Evolutionary conservation across 176 grass and related monocot species (phyloP), one percentile per base, ranked within the genome.

Genomic region (Zizania latifolia): DNA sequence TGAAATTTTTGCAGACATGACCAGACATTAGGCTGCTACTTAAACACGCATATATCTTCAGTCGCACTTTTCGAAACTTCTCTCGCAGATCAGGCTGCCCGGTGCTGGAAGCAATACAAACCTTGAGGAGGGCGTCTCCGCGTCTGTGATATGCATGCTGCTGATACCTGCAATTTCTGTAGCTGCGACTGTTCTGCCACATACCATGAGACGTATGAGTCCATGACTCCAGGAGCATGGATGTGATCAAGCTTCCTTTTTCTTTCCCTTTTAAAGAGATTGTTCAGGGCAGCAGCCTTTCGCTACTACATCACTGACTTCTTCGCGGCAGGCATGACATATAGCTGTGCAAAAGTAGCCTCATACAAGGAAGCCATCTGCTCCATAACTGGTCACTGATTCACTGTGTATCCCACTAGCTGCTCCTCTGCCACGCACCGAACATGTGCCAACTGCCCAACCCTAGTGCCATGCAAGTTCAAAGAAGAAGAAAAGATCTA

Each of bases 311-410:
- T 4, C 71, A 74, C 44, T 65, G 60, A 10, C 22, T 4, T 28
- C 43, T 53, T 23, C 34, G 44, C 61, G n/a, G 61, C n/a, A 78
- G 75, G 26, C 61, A 53, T 78, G 61, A 55, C 75, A 78, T 40
- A 65, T 66, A 24, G 50, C 36, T 54, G 76, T 65, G 62, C 46
- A 54, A 68, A 78, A 78, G 75, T 78, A 78, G 62, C 4, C 62
- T 68, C 33, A 22, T 67, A 68, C 63, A 57, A 78, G 63, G 76
- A 68, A 31, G 62, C 74, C 58, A 6, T 26, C 74, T 62, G 39
- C 48, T 68, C 62, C 62, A 68, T 56, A 16, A 78, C 26, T 19
- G 48, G 41, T 31, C 48, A 57, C 48, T 21, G 48, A 10, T 53
- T 22, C 48, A 53, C 35, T 57, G 62, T 41, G 0, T 39, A 41